Conservation (phyloP, 2,329 filamentous ascomycete genomes). For the Onygenales sp. region DNA sequence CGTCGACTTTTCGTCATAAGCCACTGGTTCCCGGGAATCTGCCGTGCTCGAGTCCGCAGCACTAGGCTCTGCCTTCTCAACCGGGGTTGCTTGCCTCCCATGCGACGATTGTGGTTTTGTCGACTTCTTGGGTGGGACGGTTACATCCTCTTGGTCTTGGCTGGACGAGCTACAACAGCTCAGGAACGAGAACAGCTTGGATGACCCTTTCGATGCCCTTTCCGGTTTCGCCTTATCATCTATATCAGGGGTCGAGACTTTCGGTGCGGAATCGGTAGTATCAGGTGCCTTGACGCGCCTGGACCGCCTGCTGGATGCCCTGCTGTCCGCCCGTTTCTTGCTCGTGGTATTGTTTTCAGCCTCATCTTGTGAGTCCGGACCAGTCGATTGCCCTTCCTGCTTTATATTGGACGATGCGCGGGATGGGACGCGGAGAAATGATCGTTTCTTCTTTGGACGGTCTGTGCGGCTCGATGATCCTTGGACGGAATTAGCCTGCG, state of each 20-base stretch:
- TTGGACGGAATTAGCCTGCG: slow-evolving; percentile 4
- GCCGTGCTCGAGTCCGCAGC: slow-evolving; percentile 30
- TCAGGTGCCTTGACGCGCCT: slow-evolving; percentile 26
- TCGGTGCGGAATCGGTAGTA: slow-evolving; percentile 22
- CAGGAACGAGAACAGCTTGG: slow-evolving; percentile 36
- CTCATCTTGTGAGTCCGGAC: slow-evolving; percentile 25
- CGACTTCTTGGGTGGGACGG: slow-evolving; percentile 38
- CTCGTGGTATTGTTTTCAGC: slow-evolving; percentile 36
- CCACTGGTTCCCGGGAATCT: slow-evolving; percentile 29
- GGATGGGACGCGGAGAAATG: slow-evolving; percentile 28
- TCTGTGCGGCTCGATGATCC: slow-evolving; percentile 12
- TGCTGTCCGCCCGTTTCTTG: slow-evolving; percentile 52
- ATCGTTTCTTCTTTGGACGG: slow-evolving; percentile 27
- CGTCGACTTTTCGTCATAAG: slow-evolving; percentile 30
- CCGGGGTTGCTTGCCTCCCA: slow-evolving; percentile 26
- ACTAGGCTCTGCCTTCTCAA: slow-evolving; percentile 29
- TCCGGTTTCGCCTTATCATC: slow-evolving; percentile 25
- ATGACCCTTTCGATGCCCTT: slow-evolving; percentile 32
- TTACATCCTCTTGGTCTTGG: slow-evolving; percentile 35
- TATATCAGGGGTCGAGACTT: slow-evolving; percentile 22
- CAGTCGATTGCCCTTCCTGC: slow-evolving; percentile 24
- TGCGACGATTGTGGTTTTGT: slow-evolving; percentile 28
- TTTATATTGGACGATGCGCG: slow-evolving; percentile 30
- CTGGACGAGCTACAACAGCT: slow-evolving; percentile 39
- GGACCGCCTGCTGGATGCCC: slow-evolving; percentile 47